Conservation (phyloP, 495 filamentous ascomycete genomes). For the Neurospora sp. region DNA sequence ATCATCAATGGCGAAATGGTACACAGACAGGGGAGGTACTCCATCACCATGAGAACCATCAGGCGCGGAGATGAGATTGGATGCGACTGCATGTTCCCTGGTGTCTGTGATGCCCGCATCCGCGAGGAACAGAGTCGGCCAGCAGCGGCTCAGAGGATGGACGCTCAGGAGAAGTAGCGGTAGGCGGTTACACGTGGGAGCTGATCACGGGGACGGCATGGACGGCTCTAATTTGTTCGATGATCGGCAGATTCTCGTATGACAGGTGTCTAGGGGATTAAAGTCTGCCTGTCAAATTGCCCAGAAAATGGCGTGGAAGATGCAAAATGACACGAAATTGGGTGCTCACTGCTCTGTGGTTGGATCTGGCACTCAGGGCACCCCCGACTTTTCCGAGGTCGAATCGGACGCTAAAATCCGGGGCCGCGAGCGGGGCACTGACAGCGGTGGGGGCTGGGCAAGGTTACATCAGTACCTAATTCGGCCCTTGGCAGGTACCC, state of each 20-base stretch:
- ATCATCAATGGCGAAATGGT: slow-evolving; percentile 12
- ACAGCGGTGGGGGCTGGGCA: background rate
- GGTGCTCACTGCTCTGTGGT: background rate
- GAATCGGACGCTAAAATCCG: background rate
- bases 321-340: background rate
- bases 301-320: background rate
- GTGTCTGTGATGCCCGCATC: slow-evolving; percentile 22
- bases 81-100: slow-evolving; percentile 18
- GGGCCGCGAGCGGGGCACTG: background rate
- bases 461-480: background rate
- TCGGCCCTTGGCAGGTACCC: background rate
- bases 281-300: background rate
- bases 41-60: slow-evolving; percentile 20
- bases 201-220: background rate
- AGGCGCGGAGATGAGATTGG: slow-evolving; percentile 12
- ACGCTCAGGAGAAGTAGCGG: background rate
- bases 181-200: background rate
- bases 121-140: slow-evolving; percentile 11
- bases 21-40: slow-evolving; percentile 16
- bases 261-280: background rate
- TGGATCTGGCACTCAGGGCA: background rate
- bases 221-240: background rate
- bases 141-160: background rate
- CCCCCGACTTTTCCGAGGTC: background rate
- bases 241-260: background rate